A percentile compares a stretch with the other conserved stretches of the same genome.
These are phyloP conservation scores for Thozetella sp. DNA, from an alignment of 495 filamentous ascomycete species.

Conservation along the genomic window DNA sequence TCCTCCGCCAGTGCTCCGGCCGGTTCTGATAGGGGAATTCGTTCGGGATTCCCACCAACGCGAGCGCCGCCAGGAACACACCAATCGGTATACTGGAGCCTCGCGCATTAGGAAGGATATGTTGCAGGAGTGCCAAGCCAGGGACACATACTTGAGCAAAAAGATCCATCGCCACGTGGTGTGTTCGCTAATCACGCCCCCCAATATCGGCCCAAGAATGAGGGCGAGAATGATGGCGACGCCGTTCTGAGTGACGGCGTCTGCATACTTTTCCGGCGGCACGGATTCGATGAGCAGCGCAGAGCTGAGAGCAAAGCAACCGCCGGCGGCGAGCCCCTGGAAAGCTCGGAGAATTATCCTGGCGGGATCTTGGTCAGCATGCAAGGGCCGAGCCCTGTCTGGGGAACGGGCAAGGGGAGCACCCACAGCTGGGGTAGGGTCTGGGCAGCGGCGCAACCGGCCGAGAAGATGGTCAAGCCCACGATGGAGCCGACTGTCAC, in stretches of 20 bases:
- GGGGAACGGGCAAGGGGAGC: neutral
- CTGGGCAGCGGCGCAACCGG: neutral
- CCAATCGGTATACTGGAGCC: too few relatives aligned
- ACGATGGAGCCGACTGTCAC: neutral
- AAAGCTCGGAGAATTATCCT: constrained; percentile 1
- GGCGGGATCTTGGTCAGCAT: neutral
- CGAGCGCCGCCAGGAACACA: neutral
- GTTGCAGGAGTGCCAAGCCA: too few relatives aligned
- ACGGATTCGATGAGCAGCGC: neutral
- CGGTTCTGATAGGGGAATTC: constrained; percentile 12
- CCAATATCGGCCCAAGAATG: neutral
- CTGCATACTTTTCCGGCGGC: neutral
- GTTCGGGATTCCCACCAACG: constrained; percentile 5
- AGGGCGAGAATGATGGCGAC: neutral
- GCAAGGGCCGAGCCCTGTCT: neutral
- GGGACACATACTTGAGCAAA: neutral
- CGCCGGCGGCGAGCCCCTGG: constrained; percentile 3
- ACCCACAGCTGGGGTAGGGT: neutral
- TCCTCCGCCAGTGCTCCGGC: constrained; percentile 3
- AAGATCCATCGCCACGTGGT: neutral
- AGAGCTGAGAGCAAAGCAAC: neutral
- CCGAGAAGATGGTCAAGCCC: neutral
- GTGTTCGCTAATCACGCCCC: neutral
- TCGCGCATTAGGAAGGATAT: too few relatives aligned
- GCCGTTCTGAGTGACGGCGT: neutral